Evolutionary conservation across 2,329 filamentous ascomycete genomes (phyloP), one percentile per base, ranked within the genome.

Genomic region (Coleophoma cylindrospora): DNA sequence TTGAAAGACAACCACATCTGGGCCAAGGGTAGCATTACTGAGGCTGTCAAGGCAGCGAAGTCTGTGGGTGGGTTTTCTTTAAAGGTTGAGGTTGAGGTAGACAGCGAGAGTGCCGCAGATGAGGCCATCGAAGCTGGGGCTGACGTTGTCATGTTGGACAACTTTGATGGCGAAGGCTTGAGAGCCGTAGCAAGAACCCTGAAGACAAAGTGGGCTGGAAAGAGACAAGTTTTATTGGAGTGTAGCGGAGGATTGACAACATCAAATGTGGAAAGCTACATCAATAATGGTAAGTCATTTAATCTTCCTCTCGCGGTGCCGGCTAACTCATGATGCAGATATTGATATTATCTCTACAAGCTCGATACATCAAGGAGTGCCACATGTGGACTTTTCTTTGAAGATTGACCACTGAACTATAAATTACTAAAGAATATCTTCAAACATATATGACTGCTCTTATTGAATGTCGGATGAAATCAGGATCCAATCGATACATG

Each of bases 1-100:
- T 78, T 99, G 57, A 99, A 99, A 74, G 94, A 99, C 71, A 99
- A 99, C 70, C 94, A 99, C 70, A 86, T 99, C 50, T 96, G 92
- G 87, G 90, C 89, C 55, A 86, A 87, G 48, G 86, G 86, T 22
- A 89, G 87, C 65, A 97, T 99, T 68, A 84, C 87, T 1, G 83
- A 87, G 19, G 94, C 94, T 6, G 91, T 99, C 21, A 74, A 75
- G 38, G 89, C 92, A 2, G 94, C 94, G 21, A 89, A 89, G 66
- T 77, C 84, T 11, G 89, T 86, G 0, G 92, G 84, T 9, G 94
- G 94, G 0, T 99, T 97, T 70, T 83, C 88, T 38, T 77, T 96
- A 52, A 99, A 97, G 76, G 80, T 99, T 38, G 94, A 99, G 73
- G 94, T 99, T 21, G 92, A 99, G 74, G 94, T 94, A 43, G 89